Conservation (phyloP, 2,329 filamentous ascomycete species). For the Blastomyces silverae region DNA sequence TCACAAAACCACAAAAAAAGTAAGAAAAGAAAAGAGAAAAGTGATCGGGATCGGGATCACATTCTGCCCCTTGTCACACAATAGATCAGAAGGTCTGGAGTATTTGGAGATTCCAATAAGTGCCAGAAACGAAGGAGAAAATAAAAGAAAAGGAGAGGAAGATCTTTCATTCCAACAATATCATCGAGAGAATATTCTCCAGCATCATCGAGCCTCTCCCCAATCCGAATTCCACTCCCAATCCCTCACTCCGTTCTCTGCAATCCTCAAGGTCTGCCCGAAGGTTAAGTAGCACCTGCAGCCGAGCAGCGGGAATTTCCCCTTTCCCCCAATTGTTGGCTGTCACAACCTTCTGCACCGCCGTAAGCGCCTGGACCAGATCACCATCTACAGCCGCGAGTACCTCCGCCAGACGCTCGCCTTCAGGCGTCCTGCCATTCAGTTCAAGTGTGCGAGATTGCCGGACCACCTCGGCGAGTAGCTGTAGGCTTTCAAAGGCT, state of each 20-base stretch:
- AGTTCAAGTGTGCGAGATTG: slow-evolving; percentile 13
- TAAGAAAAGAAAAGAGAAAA: neutral
- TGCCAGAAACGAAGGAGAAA: neutral
- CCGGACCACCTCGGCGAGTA: slow-evolving; percentile 15
- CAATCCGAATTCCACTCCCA: slow-evolving; percentile 22
- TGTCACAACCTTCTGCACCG: slow-evolving; percentile 27
- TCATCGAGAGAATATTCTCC: slow-evolving; percentile 18
- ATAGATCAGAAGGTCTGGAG: neutral
- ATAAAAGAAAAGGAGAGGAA: neutral
- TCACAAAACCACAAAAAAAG: neutral
- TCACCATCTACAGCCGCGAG: slow-evolving; percentile 34
- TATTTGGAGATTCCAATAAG: neutral
- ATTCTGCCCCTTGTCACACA: too few species aligned
- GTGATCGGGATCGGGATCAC: too few species aligned
- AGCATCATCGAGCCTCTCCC: slow-evolving; percentile 21
- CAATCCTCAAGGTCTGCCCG: slow-evolving; percentile 16
- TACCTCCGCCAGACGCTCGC: slow-evolving; percentile 11
- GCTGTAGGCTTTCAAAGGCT: slow-evolving; percentile 15
- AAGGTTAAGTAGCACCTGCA: slow-evolving; percentile 16
- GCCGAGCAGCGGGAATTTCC: slow-evolving; percentile 17
- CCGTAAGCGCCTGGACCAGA: slow-evolving; percentile 35
- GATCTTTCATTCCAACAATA: neutral
- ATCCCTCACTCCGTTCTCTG: slow-evolving; percentile 10
- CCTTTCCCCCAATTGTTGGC: slow-evolving; percentile 3
- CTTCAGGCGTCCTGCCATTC: slow-evolving; percentile 11